Percentiles rank a stretch among this genome's conserved stretches.
These are phyloP conservation scores for Citrus sp. DNA, from an alignment of 345 rosid genomes.

Conservation along the genomic window DNA sequence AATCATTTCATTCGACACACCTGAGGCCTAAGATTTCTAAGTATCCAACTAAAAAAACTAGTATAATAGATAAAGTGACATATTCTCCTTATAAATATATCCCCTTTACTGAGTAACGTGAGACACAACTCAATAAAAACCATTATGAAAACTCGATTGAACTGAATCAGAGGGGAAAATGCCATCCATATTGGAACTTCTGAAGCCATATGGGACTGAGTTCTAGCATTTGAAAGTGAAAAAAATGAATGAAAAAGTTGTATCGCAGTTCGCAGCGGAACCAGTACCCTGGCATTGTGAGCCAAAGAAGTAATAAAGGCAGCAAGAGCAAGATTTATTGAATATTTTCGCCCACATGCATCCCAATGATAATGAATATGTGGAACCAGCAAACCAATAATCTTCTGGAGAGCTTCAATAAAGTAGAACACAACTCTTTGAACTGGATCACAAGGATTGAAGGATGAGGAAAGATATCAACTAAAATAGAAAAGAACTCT, in stretches of 20 bases:
- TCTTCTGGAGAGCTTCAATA: constrained; percentile 14
- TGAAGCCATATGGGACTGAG: background rate
- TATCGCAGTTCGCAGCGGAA: too few relatives aligned
- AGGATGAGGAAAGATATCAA: background rate
- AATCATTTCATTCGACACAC: too few relatives aligned
- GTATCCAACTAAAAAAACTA: too few relatives aligned
- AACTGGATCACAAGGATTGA: background rate
- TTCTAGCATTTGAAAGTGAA: background rate
- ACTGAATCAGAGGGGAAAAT: background rate
- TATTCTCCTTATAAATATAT: too few relatives aligned
- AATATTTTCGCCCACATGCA: background rate
- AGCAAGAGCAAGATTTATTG: background rate
- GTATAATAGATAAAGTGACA: too few relatives aligned
- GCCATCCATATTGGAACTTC: background rate
- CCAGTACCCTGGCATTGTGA: background rate
- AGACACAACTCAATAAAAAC: background rate
- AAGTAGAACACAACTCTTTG: constrained; percentile 18
- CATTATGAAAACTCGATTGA: background rate
- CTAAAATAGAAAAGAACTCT: too few relatives aligned
- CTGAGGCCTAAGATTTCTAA: rapidly evolving
- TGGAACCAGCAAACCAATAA: constrained; percentile 15
- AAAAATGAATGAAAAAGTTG: background rate
- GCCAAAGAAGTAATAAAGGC: constrained; percentile 5
- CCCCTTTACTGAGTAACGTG: too few relatives aligned
- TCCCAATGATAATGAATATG: background rate